Base-by-base conservation (phyloP, 148 eudicot genomes). In the Rhododendron ferrugineum region DNA sequence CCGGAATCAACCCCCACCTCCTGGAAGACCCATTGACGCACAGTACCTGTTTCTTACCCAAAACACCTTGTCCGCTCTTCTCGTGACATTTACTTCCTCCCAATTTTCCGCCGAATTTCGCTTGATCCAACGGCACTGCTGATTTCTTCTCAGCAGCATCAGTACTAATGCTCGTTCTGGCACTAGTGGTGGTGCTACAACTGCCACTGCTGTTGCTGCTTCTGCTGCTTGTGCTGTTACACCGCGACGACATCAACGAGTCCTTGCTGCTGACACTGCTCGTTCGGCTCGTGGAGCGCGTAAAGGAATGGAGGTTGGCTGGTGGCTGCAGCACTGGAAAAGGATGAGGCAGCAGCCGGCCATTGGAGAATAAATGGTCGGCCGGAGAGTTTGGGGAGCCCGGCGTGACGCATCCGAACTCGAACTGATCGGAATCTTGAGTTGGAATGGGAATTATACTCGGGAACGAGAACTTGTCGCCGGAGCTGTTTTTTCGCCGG, bases 281-380 rank as follows among this genome's bases (percentile, higher is more conserved):
- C 30, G 90, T 88, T 16, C 91, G 83, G 88, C 94, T 91, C 11
- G 92, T 89, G 32, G 94, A 90, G n/a, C 92, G 78, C 88, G 78
- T 87, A 3, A 23, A 73, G 28, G 34, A 78, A 60, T 2, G 20
- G 83, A 60, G 16, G 11, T 56, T 9, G 28, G 77, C 60, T 2
- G 82, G n/a, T 18, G 87, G 88, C 42, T 88, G 64, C 6, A 20
- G 86, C 0, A 82, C 42, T 0, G 95, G 98, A 28, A 95, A 95
- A 34, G 90, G 89, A 37, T 95, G 98, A 0, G 96, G 98, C 52
- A 95, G 86, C 7, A 95, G 92, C n/a, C 88, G 89, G 18, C 98
- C 98, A 23, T 95, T 95, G 70, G 80, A 87, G 92, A 95, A 95
- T 83, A 95, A 89, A 66, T 92, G 96, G 82, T 95, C 98, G 2